Evolutionary conservation across 2,329 filamentous ascomycete genomes (phyloP), one percentile per base, ranked within the genome.

Genomic region (Penicillium glabrum): DNA sequence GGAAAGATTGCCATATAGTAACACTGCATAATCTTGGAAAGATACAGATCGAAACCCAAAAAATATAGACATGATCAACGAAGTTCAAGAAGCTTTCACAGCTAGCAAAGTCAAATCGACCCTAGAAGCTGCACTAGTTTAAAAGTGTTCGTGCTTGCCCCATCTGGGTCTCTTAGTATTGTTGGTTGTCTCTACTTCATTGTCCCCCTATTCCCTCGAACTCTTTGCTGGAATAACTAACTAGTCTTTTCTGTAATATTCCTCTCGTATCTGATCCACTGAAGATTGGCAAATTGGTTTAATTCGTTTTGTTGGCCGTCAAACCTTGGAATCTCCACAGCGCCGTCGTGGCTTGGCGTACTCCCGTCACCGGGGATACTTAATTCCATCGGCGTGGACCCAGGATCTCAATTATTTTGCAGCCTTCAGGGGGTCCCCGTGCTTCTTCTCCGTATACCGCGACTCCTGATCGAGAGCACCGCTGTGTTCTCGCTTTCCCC

Each of bases 331-430:
- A 33, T 14, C 37, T 29, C 50, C 39, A 45, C 39, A 26, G 16
- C 23, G 26, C 48, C 21, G 24, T 46, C 29, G 50, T 46, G 50
- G 50, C 50, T 53, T 53, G 43, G 50, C 50, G 41, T 21, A 29
- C 50, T 27, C 50, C 39, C 16, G 35, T 60, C 54, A 37, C 64
- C 64, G 64, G 64, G 63, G 45, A 63, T 67, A 67, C 64, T 66
- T 67, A 66, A 62, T 67, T 67, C 64, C 64, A 61, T 56, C 52
- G 58, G 55, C 56, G 58, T 55, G 58, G 60, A 49, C 47, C 61
- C 61, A 49, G 51, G 53, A 60, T 50, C 54, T 58, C 53, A 61
- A 51, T 55, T 67, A 67, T 67, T 66, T 67, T 61, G 61, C 58
- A 58, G 58, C 60, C 61, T 59, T 66, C 63, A 66, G 64, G 64